Base-by-base conservation (phyloP, 495 filamentous ascomycete genomes). In the Achaetomiella virescens region DNA sequence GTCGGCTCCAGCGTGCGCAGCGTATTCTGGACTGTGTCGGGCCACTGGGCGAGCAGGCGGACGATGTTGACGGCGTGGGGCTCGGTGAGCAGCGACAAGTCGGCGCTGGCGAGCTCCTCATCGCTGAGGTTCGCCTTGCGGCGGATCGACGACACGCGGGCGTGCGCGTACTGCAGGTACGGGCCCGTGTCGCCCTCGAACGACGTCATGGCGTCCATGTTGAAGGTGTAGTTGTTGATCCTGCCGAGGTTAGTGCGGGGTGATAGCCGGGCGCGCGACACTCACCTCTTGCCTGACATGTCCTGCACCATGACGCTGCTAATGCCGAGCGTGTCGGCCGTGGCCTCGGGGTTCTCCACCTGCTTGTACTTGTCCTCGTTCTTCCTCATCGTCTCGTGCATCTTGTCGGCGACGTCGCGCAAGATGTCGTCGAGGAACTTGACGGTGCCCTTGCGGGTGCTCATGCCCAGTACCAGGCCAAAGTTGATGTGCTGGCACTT, bases 101-200 rank as follows among this genome's bases (percentile, higher is more conserved):
- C 76, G 4, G 82, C 83, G n/a, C 62, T 70, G 11, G 64, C 70
- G n/a, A 85, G 56, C 17, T 85, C 78, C 52, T 79, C 78, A 24
- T 73, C 64, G 4, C 72, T 69, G 37, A 85, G 73, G 18, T 61
- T 70, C 5, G 78, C 79, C 54, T 72, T 73, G 36, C 81, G 81
- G 55, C 71, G 75, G 61, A 86, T 85, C 21, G 81, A 83, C 59
- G 77, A 81, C 38, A 87, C 75, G 35, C 83, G 81, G 12, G 83
- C 79, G 61, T 86, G 83, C 15, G 84, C 82, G 49, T 87, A 86
- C 70, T 86, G 84, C 20, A 87, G 75, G 59, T 87, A 85, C 45
- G 83, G 84, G 14, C 84, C 84, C 1, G 84, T 86, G 54, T 86
- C 84, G 44, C 84, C 82, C 64, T 87, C 84, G 57, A 86, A 86